A percentile compares a stretch with the other conserved stretches of the same genome.
These are phyloP conservation scores for Austroboletus niveus DNA, from an alignment of 1,284 basidiomycete genomes.

Conservation along the genomic window DNA sequence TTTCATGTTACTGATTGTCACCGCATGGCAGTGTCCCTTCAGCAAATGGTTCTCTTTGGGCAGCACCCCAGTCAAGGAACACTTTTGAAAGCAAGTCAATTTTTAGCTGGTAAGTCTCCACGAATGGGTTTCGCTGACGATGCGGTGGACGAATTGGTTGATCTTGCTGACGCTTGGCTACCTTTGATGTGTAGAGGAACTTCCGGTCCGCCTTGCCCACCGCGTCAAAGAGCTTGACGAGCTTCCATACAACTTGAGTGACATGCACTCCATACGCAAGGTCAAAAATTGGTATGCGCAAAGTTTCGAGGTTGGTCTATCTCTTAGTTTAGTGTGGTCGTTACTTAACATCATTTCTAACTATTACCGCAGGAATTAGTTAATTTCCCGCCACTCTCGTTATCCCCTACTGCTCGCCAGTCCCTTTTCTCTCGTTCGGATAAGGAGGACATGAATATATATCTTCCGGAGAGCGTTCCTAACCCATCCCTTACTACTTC, in stretches of 20 bases:
- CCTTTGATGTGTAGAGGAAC: slow-evolving; percentile 37
- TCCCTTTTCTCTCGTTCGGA: slow-evolving; percentile 57
- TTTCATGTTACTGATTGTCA: too few relatives aligned
- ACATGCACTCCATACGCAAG: slow-evolving; percentile 92
- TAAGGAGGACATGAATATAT: slow-evolving; percentile 18
- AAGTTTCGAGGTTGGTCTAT: slow-evolving; percentile 83
- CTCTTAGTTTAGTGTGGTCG: not conserved
- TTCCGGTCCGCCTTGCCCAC: slow-evolving; percentile 94
- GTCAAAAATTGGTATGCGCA: slow-evolving; percentile 99
- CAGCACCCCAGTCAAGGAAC: slow-evolving; percentile 34
- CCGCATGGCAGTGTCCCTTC: slow-evolving; percentile 19
- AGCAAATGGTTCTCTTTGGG: slow-evolving; percentile 36
- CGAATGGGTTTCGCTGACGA: not conserved
- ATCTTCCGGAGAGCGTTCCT: slow-evolving; percentile 64
- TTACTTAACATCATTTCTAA: slow-evolving; percentile 7
- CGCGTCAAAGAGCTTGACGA: slow-evolving; percentile 96
- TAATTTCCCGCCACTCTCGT: slow-evolving; percentile 72
- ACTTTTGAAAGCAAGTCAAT: slow-evolving; percentile 32
- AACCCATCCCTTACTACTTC: slow-evolving; percentile 55
- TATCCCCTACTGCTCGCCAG: slow-evolving; percentile 67
- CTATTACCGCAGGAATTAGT: slow-evolving; percentile 71
- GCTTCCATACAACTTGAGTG: slow-evolving; percentile 87
- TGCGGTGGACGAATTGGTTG: slow-evolving; percentile 46
- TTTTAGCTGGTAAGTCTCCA: slow-evolving; percentile 20
- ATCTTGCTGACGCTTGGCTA: too few relatives aligned